A percentile compares a stretch with the other conserved stretches of the same genome.
Evolutionary conservation across 2,329 filamentous ascomycete species (phyloP).

Genomic region (Scedosporium boydii): DNA sequence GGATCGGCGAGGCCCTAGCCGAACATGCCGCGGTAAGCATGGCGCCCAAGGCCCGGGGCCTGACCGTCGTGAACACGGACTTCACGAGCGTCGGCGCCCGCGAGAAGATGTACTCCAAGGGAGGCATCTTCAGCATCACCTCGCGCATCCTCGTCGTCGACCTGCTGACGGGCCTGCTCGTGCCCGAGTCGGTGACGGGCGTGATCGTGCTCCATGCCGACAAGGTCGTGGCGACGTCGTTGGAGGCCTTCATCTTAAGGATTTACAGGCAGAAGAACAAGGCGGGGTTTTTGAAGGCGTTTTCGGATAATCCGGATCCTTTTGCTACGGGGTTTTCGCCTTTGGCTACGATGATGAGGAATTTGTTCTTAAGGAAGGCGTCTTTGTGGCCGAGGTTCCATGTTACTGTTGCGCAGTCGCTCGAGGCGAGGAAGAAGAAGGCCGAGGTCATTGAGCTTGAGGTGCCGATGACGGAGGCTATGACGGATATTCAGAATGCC

Average conservation of each 20-base stretch:
- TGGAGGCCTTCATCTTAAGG: conserved; percentile 90
- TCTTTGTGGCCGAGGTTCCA: conserved; percentile 93
- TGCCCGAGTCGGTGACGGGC: conserved; percentile 78
- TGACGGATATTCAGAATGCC: conserved; percentile 88
- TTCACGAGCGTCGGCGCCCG: conserved; percentile 76
- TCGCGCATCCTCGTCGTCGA: conserved; percentile 93
- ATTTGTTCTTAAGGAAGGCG: conserved; percentile 79
- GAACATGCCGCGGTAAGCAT: conserved; percentile 90
- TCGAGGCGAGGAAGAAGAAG: conserved; percentile 84
- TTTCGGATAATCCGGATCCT: conserved; percentile 86
- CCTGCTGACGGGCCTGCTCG: conserved; percentile 71
- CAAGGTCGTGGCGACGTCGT: conserved; percentile 71
- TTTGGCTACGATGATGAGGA: conserved; percentile 81
- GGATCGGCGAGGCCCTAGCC: conserved; percentile 91
- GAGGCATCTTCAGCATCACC: conserved; percentile 92
- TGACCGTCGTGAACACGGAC: conserved; percentile 92
- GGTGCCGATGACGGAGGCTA: conserved; percentile 88
- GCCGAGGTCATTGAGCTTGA: conserved; percentile 96
- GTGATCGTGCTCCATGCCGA: conserved; percentile 84
- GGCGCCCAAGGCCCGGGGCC: conserved; percentile 69
- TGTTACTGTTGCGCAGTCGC: conserved; percentile 74
- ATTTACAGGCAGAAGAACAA: conserved; percentile 95
- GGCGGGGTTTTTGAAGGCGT: conserved; percentile 86
- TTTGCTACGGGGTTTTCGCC: conserved; percentile 85
- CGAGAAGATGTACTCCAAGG: conserved; percentile 83